Base-by-base conservation (phyloP, 768 basidiomycete genomes). In the Russula ochroleuca region DNA sequence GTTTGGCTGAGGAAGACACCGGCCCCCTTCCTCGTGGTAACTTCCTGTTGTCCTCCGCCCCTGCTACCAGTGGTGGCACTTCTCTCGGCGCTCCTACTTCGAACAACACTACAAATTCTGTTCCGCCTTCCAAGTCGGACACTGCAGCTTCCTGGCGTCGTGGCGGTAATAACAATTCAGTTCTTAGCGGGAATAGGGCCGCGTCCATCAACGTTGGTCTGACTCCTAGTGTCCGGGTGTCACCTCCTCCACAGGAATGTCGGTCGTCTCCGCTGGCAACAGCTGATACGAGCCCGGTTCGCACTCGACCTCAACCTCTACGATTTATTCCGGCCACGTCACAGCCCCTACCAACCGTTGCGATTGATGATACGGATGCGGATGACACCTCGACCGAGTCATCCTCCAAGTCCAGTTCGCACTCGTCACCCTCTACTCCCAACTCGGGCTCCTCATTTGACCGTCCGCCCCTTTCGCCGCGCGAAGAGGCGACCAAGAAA, bases 401-500 rank as follows among this genome's bases (percentile, higher is more conserved):
- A 58, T 87, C 85, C 19, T 82, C 85, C 57, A 78, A 79, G 23
- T 84, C 83, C 7, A 69, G 72, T 65, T 75, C 86, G 19, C 75
- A 76, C 52, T 84, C 83, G 38, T 86, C 90, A 62, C 90, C 91
- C 3, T 83, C 85, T 48, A 91, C 90, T 1, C 88, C 91, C 13
- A 83, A 83, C 67, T 87, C 88, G 19, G 81, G 85, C 48, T 82
- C 85, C 51, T 88, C 87, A 41, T 70, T 70, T 56, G 78, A 78
- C 23, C 70, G 71, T 56, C 74, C 75, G 66, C 83, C 86, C 60
- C 84, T 92, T 69, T 90, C 89, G 76, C 87, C 88, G 73, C 87
- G 91, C 77, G 91, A 93, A 76, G 90, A 92, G 76, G 91, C 85
- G 13, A 74, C 86, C 45, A 93, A 91, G 83, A 91, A 89, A 77